Base-by-base conservation (phyloP, 106 monocot genomes). In the Iris macrosiphon region DNA sequence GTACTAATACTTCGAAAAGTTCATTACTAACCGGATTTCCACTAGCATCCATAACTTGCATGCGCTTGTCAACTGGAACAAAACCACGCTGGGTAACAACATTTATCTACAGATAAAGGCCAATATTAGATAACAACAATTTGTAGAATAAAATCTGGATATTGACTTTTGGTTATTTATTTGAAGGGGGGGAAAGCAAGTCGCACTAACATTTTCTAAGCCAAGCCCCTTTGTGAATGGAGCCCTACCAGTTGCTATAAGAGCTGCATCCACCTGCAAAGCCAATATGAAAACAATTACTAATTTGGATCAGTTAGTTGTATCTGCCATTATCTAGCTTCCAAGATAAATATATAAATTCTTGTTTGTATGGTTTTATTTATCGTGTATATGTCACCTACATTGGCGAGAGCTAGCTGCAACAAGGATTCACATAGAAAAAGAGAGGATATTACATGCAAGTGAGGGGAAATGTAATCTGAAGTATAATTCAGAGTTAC, bases 171-270 rank as follows among this genome's bases (percentile, higher is more conserved):
- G n/a, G n/a, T n/a, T n/a, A n/a, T n/a, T n/a, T n/a, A n/a, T n/a
- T n/a, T n/a, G n/a, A n/a, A n/a, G n/a, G n/a, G n/a, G n/a, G n/a
- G n/a, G 21, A 21, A 15, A 29, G 16, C 22, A 25, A 41, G 42
- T 31, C 60, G 4, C 45, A 45, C 73, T 51, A 31, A 89, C 89
- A 70, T 80, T 95, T 71, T 95, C 95, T 76, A 95, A 77, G 66
- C 95, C 95, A 72, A 95, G 89, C 31, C 95, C 95, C 45, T 95
- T 73, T 13, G 95, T 95, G 66, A 89, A 89, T 63, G 96, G 96
- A 52, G 96, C 85, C 67, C 96, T 79, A 67, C 96, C 96, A 49
- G 90, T 98, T 43, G 96, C 90, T 49, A 98, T 87, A 57, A 98
- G 90, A 15, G 96, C 96, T 72, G 96, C 96, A 81, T 98, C 96